Evolutionary conservation across 2,329 filamentous ascomycete species (phyloP), one percentile per base, ranked within the genome.

Genomic region (Pseudogymnoascus pannorum): DNA sequence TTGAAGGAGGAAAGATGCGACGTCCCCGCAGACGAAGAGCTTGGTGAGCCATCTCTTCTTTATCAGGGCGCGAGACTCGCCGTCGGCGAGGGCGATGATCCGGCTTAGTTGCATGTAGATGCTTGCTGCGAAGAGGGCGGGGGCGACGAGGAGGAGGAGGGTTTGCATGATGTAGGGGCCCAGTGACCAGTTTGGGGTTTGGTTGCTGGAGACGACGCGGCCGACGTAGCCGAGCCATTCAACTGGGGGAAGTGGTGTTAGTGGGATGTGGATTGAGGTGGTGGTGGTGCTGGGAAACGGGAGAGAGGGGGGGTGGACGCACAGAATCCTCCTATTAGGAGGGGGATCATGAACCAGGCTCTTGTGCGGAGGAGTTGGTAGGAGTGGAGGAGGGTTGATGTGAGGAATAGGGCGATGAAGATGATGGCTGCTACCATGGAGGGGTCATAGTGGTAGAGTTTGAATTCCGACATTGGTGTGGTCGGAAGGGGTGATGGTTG

Each of bases 1-100:
- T 65, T 81, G 79, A 1, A 77, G 67, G 5, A 77, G 58, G 68
- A 81, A 79, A 9, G 74, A 75, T 2, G 80, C 58, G 1, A 80
- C 70, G 63, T 81, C 78, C 16, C 77, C 76, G 8, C 68, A 63
- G 4, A 81, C 77, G 60, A 81, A 81, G 44, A 79, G 70, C 61
- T 76, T 77, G 4, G 78, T 80, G 9, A 80, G 68, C 73, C 74
- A 77, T 18, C 58, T 72, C 0, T 71, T 68, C 0, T 72, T 69
- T 38, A 81, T 74, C 12, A 78, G 68, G 0, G 77, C 75, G 48
- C 75, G 70, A 0, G 68, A 40, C 24, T 75, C 73, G 9, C 74
- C 77, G 57, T 75, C 71, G 2, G 73, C 72, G n/a, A 72, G 65
- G 4, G 61, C 59, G 31, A 76, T 72, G 20, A 76, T 64, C 4